Evolutionary conservation across 768 basidiomycete species (phyloP), one percentile per base, ranked within the genome.

Genomic region (Trametopsis cervina): DNA sequence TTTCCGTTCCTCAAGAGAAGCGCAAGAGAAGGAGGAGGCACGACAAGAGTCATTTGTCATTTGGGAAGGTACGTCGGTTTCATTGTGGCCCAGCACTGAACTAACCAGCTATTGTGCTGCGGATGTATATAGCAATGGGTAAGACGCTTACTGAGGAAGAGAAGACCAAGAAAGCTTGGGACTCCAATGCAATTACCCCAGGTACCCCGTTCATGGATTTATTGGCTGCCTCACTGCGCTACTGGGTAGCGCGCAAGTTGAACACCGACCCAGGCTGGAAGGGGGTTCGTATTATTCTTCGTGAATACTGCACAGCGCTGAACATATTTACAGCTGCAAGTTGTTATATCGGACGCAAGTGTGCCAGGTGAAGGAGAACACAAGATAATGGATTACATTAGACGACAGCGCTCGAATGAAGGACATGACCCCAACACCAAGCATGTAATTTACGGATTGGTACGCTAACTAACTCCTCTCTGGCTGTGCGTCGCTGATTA

Each of bases 301-400:
- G 17, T 36, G 2, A 37, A 15, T 9, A 37, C 13, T 23, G 18
- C 17, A 42, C 0, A 12, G 4, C 20, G 26, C 7, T 23, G 18
- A 11, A 11, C 4, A 9, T 42, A 6, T 24, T 2, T 45, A 21
- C 56, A 94, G 93, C 76, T 99, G 35, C 82, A 98, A 75, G 87
- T 99, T 44, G 83, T 98, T 55, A 90, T 99, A 47, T 99, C 96
- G 4, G 96, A 99, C 57, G 90, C 96, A 1, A 83, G 87, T 47
- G 96, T 98, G 11, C 95, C 96, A 1, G 96, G 96, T 57, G 96
- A 99, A 67, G 96, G 96, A 63, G 96, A 99, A 64, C 96, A 99
- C 67, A 99, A 99, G 72, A 97, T 99, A 54, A 97, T 99, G 93
- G 96, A 98, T 63, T 98, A 79, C 64, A 95, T 99, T 54, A 76